Percentiles rank a stretch among this genome's conserved stretches.
phyloP scores from a whole-genome alignment of 2,329 filamentous ascomycete genomes.

The Aspergillus puulaauensis region DNA sequence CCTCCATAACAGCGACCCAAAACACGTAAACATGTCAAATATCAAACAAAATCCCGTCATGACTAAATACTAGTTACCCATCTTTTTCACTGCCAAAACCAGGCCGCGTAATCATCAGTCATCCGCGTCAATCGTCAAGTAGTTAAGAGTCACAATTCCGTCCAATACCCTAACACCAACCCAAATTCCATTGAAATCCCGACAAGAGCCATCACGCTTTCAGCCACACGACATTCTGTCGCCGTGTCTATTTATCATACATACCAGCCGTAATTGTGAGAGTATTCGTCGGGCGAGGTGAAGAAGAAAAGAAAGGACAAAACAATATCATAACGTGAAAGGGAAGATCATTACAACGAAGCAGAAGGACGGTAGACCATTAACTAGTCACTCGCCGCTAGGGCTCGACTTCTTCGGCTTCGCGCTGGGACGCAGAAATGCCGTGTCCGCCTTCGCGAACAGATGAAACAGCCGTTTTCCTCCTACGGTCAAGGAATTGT shows the following conservation, averaged over 20 bases:
- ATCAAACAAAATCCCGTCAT: conserved; percentile 2
- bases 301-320: background rate
- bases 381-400: conserved; percentile 7
- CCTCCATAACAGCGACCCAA: background rate
- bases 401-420: conserved; percentile 40
- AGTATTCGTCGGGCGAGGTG: background rate
- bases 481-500: conserved; percentile 59
- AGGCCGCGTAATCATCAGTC: conserved; percentile 10
- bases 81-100: background rate
- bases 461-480: conserved; percentile 16
- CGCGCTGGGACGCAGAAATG: conserved; percentile 30
- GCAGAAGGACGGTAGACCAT: background rate
- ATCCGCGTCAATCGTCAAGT: conserved; percentile 4
- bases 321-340: background rate
- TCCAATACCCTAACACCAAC: conserved; percentile 10
- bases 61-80: background rate
- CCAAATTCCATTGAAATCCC: background rate
- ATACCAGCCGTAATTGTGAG: conserved; percentile 15
- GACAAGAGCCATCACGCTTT: conserved; percentile 1
- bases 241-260: conserved; percentile 18
- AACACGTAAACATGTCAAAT: background rate
- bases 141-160: background rate
- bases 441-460: conserved; percentile 17
- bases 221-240: background rate
- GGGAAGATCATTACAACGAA: background rate